Conservation (phyloP, 164 flowering plant genomes). For the Magnolia sinica region DNA sequence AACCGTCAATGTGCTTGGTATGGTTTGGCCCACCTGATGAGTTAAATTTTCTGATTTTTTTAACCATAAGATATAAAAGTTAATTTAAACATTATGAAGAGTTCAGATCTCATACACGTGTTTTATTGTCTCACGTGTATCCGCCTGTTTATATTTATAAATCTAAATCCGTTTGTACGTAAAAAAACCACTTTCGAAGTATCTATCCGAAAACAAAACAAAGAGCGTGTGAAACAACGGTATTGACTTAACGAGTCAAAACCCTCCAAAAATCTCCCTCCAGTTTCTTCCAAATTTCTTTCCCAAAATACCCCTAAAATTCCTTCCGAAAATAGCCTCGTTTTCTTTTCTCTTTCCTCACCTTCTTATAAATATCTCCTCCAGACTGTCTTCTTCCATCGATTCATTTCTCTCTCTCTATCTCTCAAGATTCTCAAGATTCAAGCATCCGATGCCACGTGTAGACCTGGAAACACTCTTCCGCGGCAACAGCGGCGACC, state of each 20-base stretch:
- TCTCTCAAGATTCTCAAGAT: neutral
- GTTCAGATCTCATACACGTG: no score
- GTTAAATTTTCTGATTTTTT: no score
- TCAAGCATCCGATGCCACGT: constrained; percentile 12
- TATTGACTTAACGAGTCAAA: neutral
- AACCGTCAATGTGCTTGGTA: no score
- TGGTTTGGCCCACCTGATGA: no score
- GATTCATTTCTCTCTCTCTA: neutral
- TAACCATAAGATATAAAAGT: no score
- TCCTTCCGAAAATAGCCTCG: neutral
- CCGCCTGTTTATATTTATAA: no score
- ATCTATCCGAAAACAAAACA: neutral
- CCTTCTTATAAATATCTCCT: neutral
- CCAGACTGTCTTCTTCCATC: neutral
- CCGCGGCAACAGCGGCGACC: constrained; percentile 14
- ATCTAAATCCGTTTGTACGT: no score
- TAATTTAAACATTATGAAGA: no score
- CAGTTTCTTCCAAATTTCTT: neutral
- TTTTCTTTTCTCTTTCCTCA: neutral
- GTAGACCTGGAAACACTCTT: constrained; percentile 22
- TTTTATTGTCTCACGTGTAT: no score
- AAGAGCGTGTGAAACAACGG: neutral
- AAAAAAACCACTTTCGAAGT: neutral
- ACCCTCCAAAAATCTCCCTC: neutral
- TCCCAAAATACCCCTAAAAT: neutral